These are phyloP conservation scores for Excoecaria cochinchinensis DNA, from an alignment of 345 rosid genomes.

Conservation along the genomic window DNA sequence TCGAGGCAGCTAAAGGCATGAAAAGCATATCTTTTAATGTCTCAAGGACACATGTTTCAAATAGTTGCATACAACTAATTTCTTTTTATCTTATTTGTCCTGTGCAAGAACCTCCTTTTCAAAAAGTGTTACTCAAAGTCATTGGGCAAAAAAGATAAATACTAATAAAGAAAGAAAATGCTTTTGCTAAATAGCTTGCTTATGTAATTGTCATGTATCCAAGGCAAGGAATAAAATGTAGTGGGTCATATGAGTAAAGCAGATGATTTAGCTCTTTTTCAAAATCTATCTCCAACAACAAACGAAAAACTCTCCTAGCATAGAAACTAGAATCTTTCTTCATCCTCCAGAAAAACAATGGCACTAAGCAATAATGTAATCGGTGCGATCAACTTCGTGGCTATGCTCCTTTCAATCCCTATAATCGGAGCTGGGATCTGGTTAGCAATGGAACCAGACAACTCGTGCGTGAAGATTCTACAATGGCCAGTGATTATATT, in stretches of 20 bases:
- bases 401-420: conserved; percentile 82
- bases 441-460: conserved; percentile 71
- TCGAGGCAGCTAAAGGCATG: background rate
- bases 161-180: conserved; percentile 1
- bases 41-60: background rate
- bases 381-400: conserved; percentile 80
- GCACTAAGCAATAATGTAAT: conserved; percentile 77
- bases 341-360: conserved; percentile 33
- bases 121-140: conserved; percentile 24
- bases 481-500: conserved; percentile 91
- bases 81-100: conserved; percentile 1
- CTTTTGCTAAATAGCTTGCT: conserved; percentile 11
- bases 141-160: conserved; percentile 11
- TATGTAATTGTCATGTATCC: conserved; percentile 28
- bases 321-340: background rate
- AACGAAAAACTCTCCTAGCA: too few species aligned
- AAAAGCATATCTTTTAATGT: background rate
- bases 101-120: conserved; percentile 32
- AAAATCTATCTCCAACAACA: background rate
- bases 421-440: conserved; percentile 88
- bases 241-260: conserved; percentile 18
- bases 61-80: conserved; percentile 4
- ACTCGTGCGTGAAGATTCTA: conserved; percentile 76
- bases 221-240: conserved; percentile 30
- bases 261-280: background rate